Evolutionary conservation across 1,284 basidiomycete species (phyloP), one percentile per base, ranked within the genome.

Genomic region (Apiotrichum siamense): DNA sequence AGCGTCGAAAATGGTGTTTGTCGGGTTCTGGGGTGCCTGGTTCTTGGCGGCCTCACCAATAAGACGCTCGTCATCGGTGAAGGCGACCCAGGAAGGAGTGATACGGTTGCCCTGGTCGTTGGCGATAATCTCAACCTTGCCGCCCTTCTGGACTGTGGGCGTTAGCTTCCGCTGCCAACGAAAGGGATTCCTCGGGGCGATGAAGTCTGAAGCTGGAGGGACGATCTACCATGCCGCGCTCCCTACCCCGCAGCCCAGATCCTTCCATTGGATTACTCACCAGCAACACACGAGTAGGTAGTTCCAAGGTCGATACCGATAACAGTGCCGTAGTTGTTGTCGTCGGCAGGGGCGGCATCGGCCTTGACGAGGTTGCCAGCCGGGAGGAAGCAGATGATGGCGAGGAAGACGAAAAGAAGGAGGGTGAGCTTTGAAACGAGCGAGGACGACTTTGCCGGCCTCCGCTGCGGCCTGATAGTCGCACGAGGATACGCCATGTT

Each of bases 31-130:
- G 50, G 77, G 73, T 56, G 73, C 75, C 74, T 96, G 90, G 77
- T 96, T 96, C 79, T 91, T 94, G 59, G 91, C 91, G 63, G 92
- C 91, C 79, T 96, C 92, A 46, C 72, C 72, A 54, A 73, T 72
- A 60, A 96, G 82, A 78, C 92, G 90, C 79, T 98, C 94, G 1
- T 91, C 88, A 10, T 91, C 86, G n/a, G 84, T 82, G 78, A 96
- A 96, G 59, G 81, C 79, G 60, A 96, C 92, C 87, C 87, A 92
- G 69, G 89, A 96, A 36, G 92, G 91, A 25, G 92, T 96, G 75
- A 94, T 96, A 76, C 91, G 88, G 77, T 96, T 88, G 74, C 92
- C 92, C 75, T 96, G 91, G 79, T 94, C 92, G 77, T 96, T 96
- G 73, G 92, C 88, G 67, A 94, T 92, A 64, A 94, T 96, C 77